These are phyloP conservation scores for Acanthamoeba quina DNA, from an alignment of 208 protist genomes.

Conservation along the genomic window DNA sequence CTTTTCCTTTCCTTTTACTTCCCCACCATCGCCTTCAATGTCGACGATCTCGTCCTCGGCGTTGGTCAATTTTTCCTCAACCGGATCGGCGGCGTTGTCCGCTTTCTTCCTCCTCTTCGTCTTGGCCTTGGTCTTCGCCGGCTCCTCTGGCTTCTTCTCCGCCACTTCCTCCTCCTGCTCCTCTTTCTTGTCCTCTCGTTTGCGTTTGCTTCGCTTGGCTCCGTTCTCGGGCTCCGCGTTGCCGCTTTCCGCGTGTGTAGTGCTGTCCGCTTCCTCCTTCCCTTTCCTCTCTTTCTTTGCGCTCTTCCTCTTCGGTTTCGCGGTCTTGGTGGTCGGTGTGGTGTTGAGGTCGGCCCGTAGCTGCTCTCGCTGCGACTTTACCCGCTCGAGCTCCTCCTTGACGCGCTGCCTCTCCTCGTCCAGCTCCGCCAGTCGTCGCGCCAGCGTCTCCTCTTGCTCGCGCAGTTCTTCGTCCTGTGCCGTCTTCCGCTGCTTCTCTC, in stretches of 20 bases:
- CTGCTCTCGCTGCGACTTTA: background rate
- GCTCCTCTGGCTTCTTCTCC: background rate
- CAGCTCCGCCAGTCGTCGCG: background rate
- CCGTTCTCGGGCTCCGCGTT: background rate
- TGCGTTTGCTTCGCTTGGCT: background rate
- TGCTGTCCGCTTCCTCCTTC: background rate
- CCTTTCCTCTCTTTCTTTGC: background rate
- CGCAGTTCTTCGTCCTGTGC: background rate
- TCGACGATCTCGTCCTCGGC: background rate
- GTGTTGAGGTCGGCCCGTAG: background rate
- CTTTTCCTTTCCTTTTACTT: background rate
- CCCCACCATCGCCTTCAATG: background rate
- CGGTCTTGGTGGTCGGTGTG: background rate
- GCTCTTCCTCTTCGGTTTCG: background rate
- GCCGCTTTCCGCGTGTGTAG: background rate
- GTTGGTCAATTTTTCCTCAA: background rate
- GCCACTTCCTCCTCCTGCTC: background rate
- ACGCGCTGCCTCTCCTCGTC: constrained; percentile 23
- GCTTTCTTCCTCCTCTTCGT: background rate
- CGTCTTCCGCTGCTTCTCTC: background rate
- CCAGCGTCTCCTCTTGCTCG: background rate
- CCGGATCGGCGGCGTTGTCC: background rate
- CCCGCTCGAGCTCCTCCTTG: background rate
- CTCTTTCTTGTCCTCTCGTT: background rate
- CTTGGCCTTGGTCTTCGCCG: background rate